Evolutionary conservation across 2,329 filamentous ascomycete genomes (phyloP), one percentile per base, ranked within the genome.

Genomic region (Fusarium protoensiforme): DNA sequence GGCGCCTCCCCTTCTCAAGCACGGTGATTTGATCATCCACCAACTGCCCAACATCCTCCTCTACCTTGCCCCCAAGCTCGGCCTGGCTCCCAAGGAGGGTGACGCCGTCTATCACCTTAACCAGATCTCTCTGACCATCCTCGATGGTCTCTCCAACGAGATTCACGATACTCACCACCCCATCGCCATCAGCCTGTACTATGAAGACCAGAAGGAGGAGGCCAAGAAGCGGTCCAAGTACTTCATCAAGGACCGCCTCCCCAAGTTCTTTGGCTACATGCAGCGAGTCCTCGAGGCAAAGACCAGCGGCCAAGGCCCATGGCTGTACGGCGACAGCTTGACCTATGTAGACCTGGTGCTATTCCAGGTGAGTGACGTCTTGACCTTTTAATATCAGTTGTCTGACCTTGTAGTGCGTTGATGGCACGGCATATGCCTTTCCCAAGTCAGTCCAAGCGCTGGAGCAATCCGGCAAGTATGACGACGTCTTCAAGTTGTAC

Each of bases 91-190:
- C 2, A 82, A 83, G 2, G 72, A 80, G 20, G 81, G 80, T 3
- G 79, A 81, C 5, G 86, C 84, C 5, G 80, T 88, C 53, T 91
- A 88, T 71, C 86, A 88, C 64, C 84, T 94, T 69, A 90, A 93
- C 66, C 86, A 85, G 56, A 86, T 95, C 31, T 85, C 87, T 0
- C 81, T 95, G 67, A 95, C 93, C 4, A 91, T 92, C 2, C 82
- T 95, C 20, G 93, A 96, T 76, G 88, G 88, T 1, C 81, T 95
- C 54, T 89, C 89, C 77, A 91, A 92, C 73, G 93, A 95, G 82
- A 81, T 90, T 1, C 93, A 95, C 79, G 92, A 95, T 75, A 91
- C 89, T 29, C 93, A 96, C 79, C 93, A 96, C 77, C 93, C 93
- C 1, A 84, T 94, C 60, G 86, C 89, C 2, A 78, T 83, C 0